A percentile compares a stretch with the other conserved stretches of the same genome.
phyloP scores from a whole-genome alignment of 2,329 filamentous ascomycete genomes.

The Alternaria burnsii region DNA sequence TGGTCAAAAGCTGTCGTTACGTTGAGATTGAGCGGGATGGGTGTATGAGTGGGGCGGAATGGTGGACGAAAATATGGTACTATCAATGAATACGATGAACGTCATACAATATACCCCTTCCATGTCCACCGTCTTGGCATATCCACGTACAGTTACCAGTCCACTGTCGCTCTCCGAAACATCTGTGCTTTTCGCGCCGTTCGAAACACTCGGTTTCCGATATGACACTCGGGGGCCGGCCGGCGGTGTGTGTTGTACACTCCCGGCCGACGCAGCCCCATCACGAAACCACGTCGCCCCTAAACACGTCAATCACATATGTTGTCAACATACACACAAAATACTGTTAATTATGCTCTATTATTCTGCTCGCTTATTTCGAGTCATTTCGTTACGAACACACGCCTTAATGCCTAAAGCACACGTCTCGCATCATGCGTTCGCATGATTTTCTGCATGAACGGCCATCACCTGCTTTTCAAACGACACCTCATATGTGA shows the following conservation, averaged over 20 bases:
- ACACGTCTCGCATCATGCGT: neutral
- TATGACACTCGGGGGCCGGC: neutral
- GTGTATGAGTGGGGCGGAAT: neutral
- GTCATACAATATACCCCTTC: slow-evolving; percentile 2
- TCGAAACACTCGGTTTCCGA: slow-evolving; percentile 3
- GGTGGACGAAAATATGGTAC: slow-evolving; percentile 12
- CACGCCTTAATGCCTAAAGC: neutral
- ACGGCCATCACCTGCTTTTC: neutral
- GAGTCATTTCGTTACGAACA: neutral
- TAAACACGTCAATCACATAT: neutral
- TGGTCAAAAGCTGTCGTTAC: slow-evolving; percentile 17
- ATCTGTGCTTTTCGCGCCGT: neutral
- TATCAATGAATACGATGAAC: slow-evolving; percentile 16
- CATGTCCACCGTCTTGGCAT: neutral
- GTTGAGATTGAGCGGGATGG: slow-evolving; percentile 2
- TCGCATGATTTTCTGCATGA: neutral
- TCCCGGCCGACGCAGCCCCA: slow-evolving; percentile 1
- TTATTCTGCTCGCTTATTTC: neutral
- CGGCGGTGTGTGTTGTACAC: slow-evolving; percentile 4
- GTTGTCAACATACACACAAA: neutral
- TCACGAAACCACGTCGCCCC: slow-evolving; percentile 2
- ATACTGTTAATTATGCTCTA: slow-evolving; percentile 11
- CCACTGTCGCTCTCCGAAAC: neutral
- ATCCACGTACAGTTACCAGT: neutral
- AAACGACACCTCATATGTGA: neutral